A percentile compares a stretch with the other conserved stretches of the same genome.
Evolutionary conservation across 192 early-diverging fungal species (phyloP).

Genomic region (Haplosporangium gracile): DNA sequence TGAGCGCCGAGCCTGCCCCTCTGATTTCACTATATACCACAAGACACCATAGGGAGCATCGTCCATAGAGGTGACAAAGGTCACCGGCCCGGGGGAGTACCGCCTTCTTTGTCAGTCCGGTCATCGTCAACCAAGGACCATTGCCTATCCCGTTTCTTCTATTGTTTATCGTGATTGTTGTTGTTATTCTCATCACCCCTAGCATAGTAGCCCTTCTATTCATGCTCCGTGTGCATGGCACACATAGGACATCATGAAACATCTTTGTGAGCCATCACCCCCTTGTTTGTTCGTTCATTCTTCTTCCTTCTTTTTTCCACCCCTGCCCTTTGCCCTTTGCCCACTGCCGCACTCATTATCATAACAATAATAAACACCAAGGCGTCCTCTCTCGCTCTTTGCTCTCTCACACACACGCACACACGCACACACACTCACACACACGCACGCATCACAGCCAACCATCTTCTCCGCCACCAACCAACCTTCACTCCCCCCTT

Average conservation of each 20-base stretch:
- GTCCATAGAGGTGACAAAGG: too few species aligned
- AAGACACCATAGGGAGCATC: too few species aligned
- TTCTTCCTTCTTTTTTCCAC: background rate
- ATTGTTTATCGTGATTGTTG: too few species aligned
- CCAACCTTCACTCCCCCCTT: background rate
- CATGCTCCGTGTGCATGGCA: background rate
- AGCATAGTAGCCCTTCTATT: background rate
- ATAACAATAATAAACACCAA: background rate
- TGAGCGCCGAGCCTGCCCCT: background rate
- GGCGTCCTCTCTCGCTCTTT: background rate
- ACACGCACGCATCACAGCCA: background rate
- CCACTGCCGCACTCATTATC: background rate
- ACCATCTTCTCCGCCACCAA: constrained; percentile 1
- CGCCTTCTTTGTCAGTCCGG: too few species aligned
- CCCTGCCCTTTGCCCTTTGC: background rate
- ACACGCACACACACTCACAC: background rate
- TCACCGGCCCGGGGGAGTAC: too few species aligned
- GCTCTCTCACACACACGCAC: background rate
- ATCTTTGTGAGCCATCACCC: constrained; percentile 3
- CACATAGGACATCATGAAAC: background rate
- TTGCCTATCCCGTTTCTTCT: too few species aligned
- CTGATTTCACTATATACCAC: background rate
- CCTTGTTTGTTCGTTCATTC: constrained; percentile 1
- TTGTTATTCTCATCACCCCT: too few species aligned
- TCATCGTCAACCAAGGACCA: too few species aligned